Conservation (phyloP, 2,329 filamentous ascomycete species). For the Graphium sp. region DNA sequence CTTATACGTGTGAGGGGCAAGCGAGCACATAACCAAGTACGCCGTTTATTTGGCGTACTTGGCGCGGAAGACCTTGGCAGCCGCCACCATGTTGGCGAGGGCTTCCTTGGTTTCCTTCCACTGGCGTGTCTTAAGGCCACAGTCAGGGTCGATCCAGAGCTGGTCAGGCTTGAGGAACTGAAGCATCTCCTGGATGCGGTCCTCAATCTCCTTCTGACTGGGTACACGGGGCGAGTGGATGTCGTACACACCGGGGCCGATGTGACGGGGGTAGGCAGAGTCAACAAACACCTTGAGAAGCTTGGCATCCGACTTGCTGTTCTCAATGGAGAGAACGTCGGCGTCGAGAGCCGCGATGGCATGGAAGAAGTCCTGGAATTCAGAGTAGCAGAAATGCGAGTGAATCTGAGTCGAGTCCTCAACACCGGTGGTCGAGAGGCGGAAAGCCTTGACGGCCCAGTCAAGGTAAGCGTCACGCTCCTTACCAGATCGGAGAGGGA, state of each 20-base stretch:
- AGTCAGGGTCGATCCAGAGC: conserved; percentile 99
- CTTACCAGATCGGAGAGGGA: conserved; percentile 82
- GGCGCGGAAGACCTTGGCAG: conserved; percentile 88
- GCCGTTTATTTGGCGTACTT: conserved; percentile 55
- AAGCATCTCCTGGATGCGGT: conserved; percentile 96
- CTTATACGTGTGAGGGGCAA: too few relatives aligned
- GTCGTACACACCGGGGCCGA: conserved; percentile 98
- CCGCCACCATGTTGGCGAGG: conserved; percentile 91
- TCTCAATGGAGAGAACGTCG: conserved; percentile 97
- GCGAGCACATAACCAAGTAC: too few relatives aligned
- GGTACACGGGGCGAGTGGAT: conserved; percentile 98
- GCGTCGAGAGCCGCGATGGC: conserved; percentile 96
- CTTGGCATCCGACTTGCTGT: conserved; percentile 99
- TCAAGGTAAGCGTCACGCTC: conserved; percentile 94
- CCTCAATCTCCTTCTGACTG: conserved; percentile 94
- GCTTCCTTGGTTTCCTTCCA: conserved; percentile 98
- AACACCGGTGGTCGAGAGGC: conserved; percentile 83
- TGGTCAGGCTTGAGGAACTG: conserved; percentile 93
- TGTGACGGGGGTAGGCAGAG: conserved; percentile 93
- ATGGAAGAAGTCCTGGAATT: conserved; percentile 99
- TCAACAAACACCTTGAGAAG: conserved; percentile 97
- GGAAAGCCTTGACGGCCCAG: conserved; percentile 98
- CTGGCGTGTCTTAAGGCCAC: conserved; percentile 96
- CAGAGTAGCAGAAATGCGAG: conserved; percentile 99
- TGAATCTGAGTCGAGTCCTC: conserved; percentile 96